Conservation (phyloP, 164 flowering plant genomes). For the Vitis amurensis region DNA sequence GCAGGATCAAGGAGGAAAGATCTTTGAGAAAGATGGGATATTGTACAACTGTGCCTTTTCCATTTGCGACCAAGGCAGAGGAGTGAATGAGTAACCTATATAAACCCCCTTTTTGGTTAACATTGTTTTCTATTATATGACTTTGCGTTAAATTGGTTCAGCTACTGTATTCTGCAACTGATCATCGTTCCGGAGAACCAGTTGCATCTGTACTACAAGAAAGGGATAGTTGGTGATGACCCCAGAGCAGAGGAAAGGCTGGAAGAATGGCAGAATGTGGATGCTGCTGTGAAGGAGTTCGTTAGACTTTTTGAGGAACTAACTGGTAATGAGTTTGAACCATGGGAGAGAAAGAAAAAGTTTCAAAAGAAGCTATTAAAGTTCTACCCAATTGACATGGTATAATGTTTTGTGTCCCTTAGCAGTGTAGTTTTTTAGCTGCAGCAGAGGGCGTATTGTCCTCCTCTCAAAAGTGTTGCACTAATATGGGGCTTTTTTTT, state of each 20-base stretch:
- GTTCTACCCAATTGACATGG: slow-evolving; percentile 78
- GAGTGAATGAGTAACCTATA: slow-evolving; percentile 50
- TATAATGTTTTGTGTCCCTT: slow-evolving; percentile 3
- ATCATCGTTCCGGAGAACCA: slow-evolving; percentile 52
- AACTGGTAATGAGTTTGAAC: slow-evolving; percentile 79
- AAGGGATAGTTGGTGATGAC: slow-evolving; percentile 63
- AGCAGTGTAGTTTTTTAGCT: not conserved
- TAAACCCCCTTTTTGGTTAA: not conserved
- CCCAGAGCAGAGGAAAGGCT: slow-evolving; percentile 62
- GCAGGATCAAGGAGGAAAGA: slow-evolving; percentile 65
- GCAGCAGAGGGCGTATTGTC: too few relatives aligned
- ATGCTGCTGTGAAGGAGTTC: slow-evolving; percentile 57
- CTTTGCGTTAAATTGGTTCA: slow-evolving; percentile 20
- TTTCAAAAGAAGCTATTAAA: slow-evolving; percentile 50
- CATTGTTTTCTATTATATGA: too few relatives aligned
- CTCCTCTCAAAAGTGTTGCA: too few relatives aligned
- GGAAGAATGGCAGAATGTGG: slow-evolving; percentile 53
- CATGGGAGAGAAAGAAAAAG: slow-evolving; percentile 86
- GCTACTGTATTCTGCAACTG: slow-evolving; percentile 70
- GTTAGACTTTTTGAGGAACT: slow-evolving; percentile 60
- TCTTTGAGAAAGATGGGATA: slow-evolving; percentile 79
- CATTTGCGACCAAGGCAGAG: slow-evolving; percentile 49
- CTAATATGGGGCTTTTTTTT: not conserved
- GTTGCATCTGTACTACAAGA: slow-evolving; percentile 68
- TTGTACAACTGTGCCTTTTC: slow-evolving; percentile 78